Conservation (phyloP, 2,329 filamentous ascomycete species). For the Amauroascus niger region DNA sequence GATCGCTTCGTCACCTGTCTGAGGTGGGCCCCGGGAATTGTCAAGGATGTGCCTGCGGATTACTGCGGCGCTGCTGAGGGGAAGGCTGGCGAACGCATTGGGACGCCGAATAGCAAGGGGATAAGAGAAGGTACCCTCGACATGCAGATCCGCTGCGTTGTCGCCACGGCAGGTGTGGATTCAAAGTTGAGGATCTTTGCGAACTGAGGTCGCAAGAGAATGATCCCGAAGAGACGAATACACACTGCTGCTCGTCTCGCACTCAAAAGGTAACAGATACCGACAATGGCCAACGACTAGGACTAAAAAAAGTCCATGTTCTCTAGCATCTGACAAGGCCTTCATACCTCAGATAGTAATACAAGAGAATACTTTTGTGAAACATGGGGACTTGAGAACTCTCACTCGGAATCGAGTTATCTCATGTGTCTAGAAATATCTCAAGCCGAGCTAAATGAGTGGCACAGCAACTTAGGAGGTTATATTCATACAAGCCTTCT, state of each 20-base stretch:
- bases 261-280: too few relatives aligned
- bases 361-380: neutral
- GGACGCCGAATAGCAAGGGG: constrained; percentile 33
- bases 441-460: neutral
- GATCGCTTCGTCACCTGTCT: constrained; percentile 78
- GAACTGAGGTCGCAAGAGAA: neutral
- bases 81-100: constrained; percentile 18
- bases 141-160: constrained; percentile 62
- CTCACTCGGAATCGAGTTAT: neutral
- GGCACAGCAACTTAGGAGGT: neutral
- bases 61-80: constrained; percentile 17
- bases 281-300: too few relatives aligned
- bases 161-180: constrained; percentile 81
- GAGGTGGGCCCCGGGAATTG: constrained; percentile 71
- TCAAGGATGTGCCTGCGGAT: constrained; percentile 40
- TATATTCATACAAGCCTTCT: neutral
- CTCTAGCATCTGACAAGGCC: neutral
- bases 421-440: neutral
- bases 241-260: too few relatives aligned
- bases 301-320: neutral
- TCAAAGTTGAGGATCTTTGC: constrained; percentile 71
- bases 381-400: neutral
- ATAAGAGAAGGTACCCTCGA: constrained; percentile 45
- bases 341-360: neutral
- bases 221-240: too few relatives aligned